Evolutionary conservation across 2,329 filamentous ascomycete species (phyloP), one percentile per base, ranked within the genome.

Genomic region (Ceratocystis colombiana): DNA sequence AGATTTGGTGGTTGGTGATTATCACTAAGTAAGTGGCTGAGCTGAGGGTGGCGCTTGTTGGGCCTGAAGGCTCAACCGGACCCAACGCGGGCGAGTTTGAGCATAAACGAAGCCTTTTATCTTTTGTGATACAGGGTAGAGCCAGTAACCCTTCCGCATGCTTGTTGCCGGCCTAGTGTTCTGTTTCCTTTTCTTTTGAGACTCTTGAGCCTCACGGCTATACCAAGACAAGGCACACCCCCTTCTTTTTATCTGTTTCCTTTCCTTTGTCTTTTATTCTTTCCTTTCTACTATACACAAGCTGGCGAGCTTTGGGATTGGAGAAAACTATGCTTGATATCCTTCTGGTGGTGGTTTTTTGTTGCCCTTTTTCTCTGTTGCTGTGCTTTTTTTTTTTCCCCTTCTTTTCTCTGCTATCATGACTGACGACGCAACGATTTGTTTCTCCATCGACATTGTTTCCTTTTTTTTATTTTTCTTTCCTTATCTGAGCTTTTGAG

Each of bases 1-100:
- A 68, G 83, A 86, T 70, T 80, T 87, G 70, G 76, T 79, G 62
- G 77, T 77, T 61, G 76, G 78, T 69, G 77, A 77, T 65, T 75
- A 76, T 69, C 41, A 61, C 30, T 41, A 48, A 33, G 55, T 41
- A 59, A 2, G 17, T 15, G 15, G 4, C 30, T 15, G 25, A 20
- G 48, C n/a, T 10, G 53, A 22, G 53, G 22, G 22, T 15, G 8
- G 28, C 15, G 20, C 28, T 25, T 59, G 25, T 20, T 20, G 55
- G 25, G 33, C 55, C 15, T n/a, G 28, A 59, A 30, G 55, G 17
- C 28, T n/a, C 17, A n/a, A 28, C 12, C 8, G 25, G 5, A 1
- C 5, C 6, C 3, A 15, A n/a, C 25, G 55, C 8, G 17, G 30
- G 25, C 25, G 5, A 59, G 28, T 5, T 25, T n/a, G 5, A 59